phyloP scores from a whole-genome alignment of 139 green algal genomes.

The Edaphochlamys debaryana region DNA sequence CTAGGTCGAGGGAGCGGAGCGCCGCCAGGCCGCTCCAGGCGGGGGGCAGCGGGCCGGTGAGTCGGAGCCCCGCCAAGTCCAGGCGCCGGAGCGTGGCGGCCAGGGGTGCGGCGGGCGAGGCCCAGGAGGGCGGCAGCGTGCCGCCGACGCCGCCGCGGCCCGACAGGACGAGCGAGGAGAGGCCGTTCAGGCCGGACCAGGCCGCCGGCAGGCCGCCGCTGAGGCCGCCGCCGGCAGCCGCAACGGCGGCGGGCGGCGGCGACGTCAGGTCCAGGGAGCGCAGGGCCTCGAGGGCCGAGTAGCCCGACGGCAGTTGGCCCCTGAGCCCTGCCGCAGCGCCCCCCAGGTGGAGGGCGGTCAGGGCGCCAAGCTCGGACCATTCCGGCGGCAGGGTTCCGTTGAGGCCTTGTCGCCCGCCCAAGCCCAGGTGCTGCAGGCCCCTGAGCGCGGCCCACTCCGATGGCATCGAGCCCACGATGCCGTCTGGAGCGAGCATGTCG shows the following conservation, averaged over 20 bases:
- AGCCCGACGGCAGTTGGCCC: conserved; percentile 32
- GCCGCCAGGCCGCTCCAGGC: not conserved
- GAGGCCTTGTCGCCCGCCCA: not conserved
- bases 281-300: conserved; percentile 5
- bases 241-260: not conserved
- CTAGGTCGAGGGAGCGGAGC: not conserved
- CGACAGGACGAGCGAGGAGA: not conserved
- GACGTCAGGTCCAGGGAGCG: not conserved
- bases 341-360: not conserved
- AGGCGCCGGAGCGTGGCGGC: not conserved
- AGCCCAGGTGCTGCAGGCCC: not conserved
- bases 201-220: not conserved
- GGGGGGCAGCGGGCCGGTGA: conserved; percentile 6
- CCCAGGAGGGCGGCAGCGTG: not conserved
- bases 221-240: not conserved
- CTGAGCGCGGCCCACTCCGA: no score
- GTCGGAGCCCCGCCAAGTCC: not conserved
- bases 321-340: not conserved
- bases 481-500: no score
- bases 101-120: not conserved
- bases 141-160: not conserved
- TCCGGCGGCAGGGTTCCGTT: conserved; percentile 9
- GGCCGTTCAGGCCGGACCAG: not conserved
- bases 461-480: no score
- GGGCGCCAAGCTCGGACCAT: conserved; percentile 9